Evolutionary conservation across 768 basidiomycete genomes (phyloP).

Genomic region (Leccinum longicurvipes): DNA sequence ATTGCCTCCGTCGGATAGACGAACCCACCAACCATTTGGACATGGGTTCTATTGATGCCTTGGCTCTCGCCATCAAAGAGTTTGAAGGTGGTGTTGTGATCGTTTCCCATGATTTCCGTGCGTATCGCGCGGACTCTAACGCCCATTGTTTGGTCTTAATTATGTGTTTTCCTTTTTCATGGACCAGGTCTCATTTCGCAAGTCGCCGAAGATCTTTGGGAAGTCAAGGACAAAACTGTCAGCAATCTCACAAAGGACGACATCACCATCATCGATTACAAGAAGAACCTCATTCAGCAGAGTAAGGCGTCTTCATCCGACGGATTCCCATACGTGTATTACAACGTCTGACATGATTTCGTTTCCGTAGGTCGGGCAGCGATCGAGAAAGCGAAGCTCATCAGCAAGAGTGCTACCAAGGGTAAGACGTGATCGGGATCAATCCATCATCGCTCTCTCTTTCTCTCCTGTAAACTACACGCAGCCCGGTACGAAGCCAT

Average conservation of each 20-base stretch:
- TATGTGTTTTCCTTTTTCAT: slow-evolving; percentile 8
- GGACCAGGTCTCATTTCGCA: slow-evolving; percentile 84
- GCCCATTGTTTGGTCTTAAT: slow-evolving; percentile 4
- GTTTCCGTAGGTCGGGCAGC: slow-evolving; percentile 62
- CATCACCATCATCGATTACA: slow-evolving; percentile 92
- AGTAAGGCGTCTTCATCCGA: slow-evolving; percentile 44
- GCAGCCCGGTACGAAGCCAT: not conserved
- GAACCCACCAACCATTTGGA: slow-evolving; percentile 98
- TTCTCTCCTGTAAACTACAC: not conserved
- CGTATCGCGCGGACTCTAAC: slow-evolving; percentile 30
- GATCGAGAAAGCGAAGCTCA: slow-evolving; percentile 91
- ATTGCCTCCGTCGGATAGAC: slow-evolving; percentile 41
- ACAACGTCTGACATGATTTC: slow-evolving; percentile 1
- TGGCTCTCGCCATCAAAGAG: slow-evolving; percentile 93
- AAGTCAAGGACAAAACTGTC: slow-evolving; percentile 93
- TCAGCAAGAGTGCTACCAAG: slow-evolving; percentile 77
- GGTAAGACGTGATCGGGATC: slow-evolving; percentile 51
- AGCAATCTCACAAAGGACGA: slow-evolving; percentile 88
- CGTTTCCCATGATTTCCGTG: slow-evolving; percentile 99
- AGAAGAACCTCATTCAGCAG: slow-evolving; percentile 77
- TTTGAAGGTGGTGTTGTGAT: slow-evolving; percentile 98
- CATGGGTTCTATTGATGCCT: slow-evolving; percentile 96
- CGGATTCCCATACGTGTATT: not conserved
- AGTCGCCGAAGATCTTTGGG: slow-evolving; percentile 99
- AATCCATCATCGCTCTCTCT: not conserved